Base-by-base conservation (phyloP, 306 rosid species). In the Vicia villosa region DNA sequence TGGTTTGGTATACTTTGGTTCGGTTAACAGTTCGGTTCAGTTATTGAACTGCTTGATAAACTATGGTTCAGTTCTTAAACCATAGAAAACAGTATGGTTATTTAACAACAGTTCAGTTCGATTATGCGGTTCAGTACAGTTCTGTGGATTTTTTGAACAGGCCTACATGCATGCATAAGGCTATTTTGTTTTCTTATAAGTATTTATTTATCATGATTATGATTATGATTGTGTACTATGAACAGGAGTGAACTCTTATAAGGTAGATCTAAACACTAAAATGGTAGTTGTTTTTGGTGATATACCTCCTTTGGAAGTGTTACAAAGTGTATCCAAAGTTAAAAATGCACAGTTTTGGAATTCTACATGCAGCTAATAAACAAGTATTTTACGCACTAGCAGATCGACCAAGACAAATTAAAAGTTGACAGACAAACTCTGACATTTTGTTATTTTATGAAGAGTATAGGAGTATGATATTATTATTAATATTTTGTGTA, bases 251-350 rank as follows among this genome's bases (percentile, higher is more conserved):
- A 86, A 80, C 0, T 89, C 98, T 10, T 92, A 80, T 62, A 80
- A 89, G 74, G 86, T 92, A 73, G 96, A 92, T 77, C 77, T 89
- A 83, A 89, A 85, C 61, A 86, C 74, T 82, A 86, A 87, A 81
- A 89, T 73, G 88, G 92, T 92, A 47, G 85, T 89, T 36, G 92
- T 92, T 34, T 74, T 71, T 15, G 96, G 98, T 16, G 96, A 89
- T 73, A 79, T 92, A 76, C 88, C 82, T 73, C 95, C 96, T 8
- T 82, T 77, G 57, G 91, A 92, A 81, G 95, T 92, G 71, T 78
- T 89, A 77, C 72, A 80, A 73, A 83, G 96, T 76, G 83, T 92
- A 26, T 86, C 96, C 2, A 92, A 77, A 79, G 95, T 92, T 0
- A 89, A 89, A 70, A 83, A 79, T 51, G 91, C 96, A 9, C 75